Percentiles rank a stretch among this genome's conserved stretches.
phyloP scores from a whole-genome alignment of 2,329 filamentous ascomycete genomes.

The Cryphonectria naterciae region DNA sequence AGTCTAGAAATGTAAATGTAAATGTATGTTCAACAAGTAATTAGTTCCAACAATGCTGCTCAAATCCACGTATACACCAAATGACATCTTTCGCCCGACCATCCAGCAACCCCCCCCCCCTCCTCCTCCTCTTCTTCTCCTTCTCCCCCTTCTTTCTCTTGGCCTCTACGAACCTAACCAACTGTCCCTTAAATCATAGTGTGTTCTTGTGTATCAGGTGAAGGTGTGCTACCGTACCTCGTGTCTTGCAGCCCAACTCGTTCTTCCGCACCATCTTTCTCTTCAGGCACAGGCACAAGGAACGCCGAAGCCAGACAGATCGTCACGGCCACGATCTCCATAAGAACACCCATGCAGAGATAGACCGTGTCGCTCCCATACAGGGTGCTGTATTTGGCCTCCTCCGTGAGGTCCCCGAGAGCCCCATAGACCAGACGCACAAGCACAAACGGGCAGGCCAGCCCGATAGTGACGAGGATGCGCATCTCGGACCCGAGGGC shows the following conservation, averaged over 20 bases:
- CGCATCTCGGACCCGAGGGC: conserved; percentile 21
- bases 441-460: conserved; percentile 26
- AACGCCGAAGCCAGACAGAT: conserved; percentile 21
- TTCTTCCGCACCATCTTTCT: background rate
- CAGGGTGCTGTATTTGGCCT: conserved; percentile 26
- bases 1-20: no score
- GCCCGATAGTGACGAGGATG: conserved; percentile 25
- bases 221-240: background rate
- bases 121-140: no score
- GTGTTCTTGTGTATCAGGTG: background rate
- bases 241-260: no score
- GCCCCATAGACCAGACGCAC: conserved; percentile 29
- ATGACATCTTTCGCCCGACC: background rate
- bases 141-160: no score
- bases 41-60: no score
- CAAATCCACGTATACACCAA: no score
- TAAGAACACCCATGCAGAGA: conserved; percentile 29
- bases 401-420: conserved; percentile 27
- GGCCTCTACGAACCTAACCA: background rate
- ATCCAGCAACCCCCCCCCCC: background rate
- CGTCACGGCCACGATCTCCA: conserved; percentile 28
- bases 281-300: background rate
- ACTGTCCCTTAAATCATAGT: background rate
- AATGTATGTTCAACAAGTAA: no score
- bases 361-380: conserved; percentile 29